Conservation (phyloP, 805 yeast genomes). For the Deakozyma indianensis region DNA sequence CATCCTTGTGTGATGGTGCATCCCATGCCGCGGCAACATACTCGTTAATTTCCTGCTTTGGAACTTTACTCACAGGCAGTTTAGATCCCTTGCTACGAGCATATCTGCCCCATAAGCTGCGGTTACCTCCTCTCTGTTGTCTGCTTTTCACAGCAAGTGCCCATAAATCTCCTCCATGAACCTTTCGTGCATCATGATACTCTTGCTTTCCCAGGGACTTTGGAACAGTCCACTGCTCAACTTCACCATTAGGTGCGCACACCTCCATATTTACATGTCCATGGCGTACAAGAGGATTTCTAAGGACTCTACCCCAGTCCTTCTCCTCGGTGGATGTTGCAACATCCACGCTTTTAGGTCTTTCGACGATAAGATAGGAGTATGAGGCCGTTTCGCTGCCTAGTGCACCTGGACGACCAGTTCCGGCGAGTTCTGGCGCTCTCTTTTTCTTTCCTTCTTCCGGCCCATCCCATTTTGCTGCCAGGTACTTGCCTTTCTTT, state of each 20-base stretch:
- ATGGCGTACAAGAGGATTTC: constrained; percentile 60
- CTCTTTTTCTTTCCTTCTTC: constrained; percentile 24
- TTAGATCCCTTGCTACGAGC: neutral
- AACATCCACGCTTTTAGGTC: constrained; percentile 21
- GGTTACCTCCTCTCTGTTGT: constrained; percentile 17
- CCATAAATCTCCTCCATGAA: constrained; percentile 81
- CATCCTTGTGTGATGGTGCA: neutral
- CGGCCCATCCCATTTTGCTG: constrained; percentile 50
- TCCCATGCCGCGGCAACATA: constrained; percentile 2
- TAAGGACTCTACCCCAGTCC: constrained; percentile 56
- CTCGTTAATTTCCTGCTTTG: neutral
- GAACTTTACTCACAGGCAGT: constrained; percentile 2
- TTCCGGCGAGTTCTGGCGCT: constrained; percentile 35
- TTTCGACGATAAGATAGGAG: constrained; percentile 59
- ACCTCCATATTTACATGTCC: constrained; percentile 71
- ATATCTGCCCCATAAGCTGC: neutral
- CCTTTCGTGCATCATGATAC: constrained; percentile 85
- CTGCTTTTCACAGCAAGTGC: constrained; percentile 49
- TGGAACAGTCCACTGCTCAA: constrained; percentile 82
- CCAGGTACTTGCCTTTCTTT: constrained; percentile 64
- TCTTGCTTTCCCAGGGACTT: constrained; percentile 57
- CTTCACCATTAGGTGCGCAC: constrained; percentile 63
- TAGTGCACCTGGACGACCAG: constrained; percentile 65
- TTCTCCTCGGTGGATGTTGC: constrained; percentile 14
- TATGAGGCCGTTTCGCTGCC: constrained; percentile 59